These are phyloP conservation scores for Schizopora paradoxa DNA, from an alignment of 1,284 basidiomycete genomes.

Conservation along the genomic window DNA sequence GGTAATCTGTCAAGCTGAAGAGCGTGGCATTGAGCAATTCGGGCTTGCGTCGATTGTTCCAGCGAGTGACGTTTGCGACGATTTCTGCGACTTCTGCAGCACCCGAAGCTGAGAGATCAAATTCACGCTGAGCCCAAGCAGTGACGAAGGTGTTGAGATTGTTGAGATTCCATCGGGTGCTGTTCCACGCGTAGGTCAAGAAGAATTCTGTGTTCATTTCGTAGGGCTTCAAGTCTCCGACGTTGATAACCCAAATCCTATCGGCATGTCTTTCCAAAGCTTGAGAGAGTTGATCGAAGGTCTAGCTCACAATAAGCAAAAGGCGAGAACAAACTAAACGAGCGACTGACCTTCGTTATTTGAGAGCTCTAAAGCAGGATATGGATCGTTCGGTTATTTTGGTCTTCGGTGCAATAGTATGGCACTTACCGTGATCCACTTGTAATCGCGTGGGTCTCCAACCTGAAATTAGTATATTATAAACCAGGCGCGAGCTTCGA, in stretches of 20 bases:
- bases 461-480: constrained; percentile 31
- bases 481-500: not conserved
- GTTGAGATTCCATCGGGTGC: constrained; percentile 43
- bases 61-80: constrained; percentile 53
- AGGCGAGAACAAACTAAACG: not conserved
- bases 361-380: constrained; percentile 33
- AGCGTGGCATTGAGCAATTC: constrained; percentile 61
- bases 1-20: constrained; percentile 58
- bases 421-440: constrained; percentile 49
- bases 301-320: constrained; percentile 30
- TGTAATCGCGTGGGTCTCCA: constrained; percentile 51
- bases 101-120: constrained; percentile 39
- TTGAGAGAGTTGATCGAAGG: constrained; percentile 57
- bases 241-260: constrained; percentile 56
- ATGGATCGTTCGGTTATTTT: not conserved
- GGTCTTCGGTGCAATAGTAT: constrained; percentile 9
- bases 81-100: constrained; percentile 44
- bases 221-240: constrained; percentile 70
- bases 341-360: constrained; percentile 35
- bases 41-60: constrained; percentile 60
- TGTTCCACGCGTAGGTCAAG: constrained; percentile 57
- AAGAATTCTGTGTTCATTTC: constrained; percentile 70
- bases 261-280: constrained; percentile 53
- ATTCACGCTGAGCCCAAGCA: constrained; percentile 61
- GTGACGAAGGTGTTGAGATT: constrained; percentile 51